phyloP scores from a whole-genome alignment of 2,329 filamentous ascomycete genomes.

The Pseudogymnoascus sp. region DNA sequence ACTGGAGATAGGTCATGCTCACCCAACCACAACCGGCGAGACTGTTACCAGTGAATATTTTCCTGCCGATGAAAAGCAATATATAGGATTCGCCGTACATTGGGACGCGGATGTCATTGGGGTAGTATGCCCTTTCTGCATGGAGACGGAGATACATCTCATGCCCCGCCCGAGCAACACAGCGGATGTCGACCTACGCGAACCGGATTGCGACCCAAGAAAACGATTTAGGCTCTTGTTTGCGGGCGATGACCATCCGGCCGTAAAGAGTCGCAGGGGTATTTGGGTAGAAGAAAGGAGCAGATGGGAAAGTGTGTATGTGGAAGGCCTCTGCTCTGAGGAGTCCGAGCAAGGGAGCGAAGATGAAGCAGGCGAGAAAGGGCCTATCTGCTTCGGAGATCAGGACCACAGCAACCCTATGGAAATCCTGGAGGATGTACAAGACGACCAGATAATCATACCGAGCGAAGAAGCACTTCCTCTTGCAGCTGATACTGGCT shows the following conservation, averaged over 20 bases:
- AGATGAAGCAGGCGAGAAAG: background rate
- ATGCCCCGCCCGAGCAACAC: background rate
- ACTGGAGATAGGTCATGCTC: background rate
- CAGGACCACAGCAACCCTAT: background rate
- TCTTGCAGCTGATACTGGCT: no score
- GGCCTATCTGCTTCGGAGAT: background rate
- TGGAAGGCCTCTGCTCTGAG: background rate
- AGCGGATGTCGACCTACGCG: background rate
- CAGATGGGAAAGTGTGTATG: background rate
- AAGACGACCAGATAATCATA: background rate
- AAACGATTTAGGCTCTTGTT: background rate
- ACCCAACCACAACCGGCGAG: no score
- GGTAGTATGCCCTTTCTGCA: background rate
- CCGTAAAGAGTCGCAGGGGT: background rate
- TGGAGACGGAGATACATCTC: background rate
- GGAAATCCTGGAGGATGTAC: background rate
- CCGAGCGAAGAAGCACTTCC: background rate
- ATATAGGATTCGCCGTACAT: background rate
- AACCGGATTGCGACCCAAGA: background rate
- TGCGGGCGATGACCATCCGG: background rate
- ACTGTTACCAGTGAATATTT: no score
- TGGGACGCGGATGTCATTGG: background rate
- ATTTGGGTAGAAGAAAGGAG: background rate
- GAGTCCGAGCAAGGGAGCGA: background rate
- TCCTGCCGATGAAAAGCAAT: background rate